Evolutionary conservation across 305 asterid genomes (phyloP).

Genomic region (Fraxinus nigra): DNA sequence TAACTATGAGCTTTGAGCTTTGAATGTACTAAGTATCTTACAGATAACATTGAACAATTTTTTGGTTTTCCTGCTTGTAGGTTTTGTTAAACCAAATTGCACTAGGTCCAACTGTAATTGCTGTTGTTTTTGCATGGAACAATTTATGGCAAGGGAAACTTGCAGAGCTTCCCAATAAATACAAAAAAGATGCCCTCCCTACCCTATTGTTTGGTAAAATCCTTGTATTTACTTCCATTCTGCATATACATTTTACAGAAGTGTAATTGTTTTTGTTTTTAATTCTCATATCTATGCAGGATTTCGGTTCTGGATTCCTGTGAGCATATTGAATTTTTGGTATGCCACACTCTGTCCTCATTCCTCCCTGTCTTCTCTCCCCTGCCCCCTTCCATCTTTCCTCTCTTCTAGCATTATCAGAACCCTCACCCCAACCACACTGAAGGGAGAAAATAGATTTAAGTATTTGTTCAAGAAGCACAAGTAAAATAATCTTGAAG

Average conservation of each 20-base stretch:
- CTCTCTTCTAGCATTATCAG: neutral
- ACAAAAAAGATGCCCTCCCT: slow-evolving; percentile 86
- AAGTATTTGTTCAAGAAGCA: neutral
- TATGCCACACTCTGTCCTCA: slow-evolving; percentile 20
- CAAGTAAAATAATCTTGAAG: neutral
- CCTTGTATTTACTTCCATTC: neutral
- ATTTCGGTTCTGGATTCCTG: slow-evolving; percentile 65
- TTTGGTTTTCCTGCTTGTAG: slow-evolving; percentile 37
- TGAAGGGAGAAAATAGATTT: neutral
- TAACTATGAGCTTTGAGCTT: neutral
- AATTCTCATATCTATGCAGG: slow-evolving; percentile 35
- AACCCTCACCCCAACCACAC: neutral
- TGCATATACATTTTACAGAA: neutral
- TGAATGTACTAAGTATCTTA: neutral
- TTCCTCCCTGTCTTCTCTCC: neutral
- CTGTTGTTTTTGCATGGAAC: slow-evolving; percentile 88
- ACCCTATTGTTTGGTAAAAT: slow-evolving; percentile 64
- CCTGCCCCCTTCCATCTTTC: neutral
- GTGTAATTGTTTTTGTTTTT: neutral
- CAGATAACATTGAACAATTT: slow-evolving; percentile 1
- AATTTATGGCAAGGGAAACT: slow-evolving; percentile 86
- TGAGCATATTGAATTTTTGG: slow-evolving; percentile 60
- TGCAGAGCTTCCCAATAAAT: slow-evolving; percentile 83
- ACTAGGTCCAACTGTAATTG: slow-evolving; percentile 86
- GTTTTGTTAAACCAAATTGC: slow-evolving; percentile 76